Evolutionary conservation across 106 monocot genomes (phyloP), one percentile per base, ranked within the genome.

Genomic region (Acorus gramineus): DNA sequence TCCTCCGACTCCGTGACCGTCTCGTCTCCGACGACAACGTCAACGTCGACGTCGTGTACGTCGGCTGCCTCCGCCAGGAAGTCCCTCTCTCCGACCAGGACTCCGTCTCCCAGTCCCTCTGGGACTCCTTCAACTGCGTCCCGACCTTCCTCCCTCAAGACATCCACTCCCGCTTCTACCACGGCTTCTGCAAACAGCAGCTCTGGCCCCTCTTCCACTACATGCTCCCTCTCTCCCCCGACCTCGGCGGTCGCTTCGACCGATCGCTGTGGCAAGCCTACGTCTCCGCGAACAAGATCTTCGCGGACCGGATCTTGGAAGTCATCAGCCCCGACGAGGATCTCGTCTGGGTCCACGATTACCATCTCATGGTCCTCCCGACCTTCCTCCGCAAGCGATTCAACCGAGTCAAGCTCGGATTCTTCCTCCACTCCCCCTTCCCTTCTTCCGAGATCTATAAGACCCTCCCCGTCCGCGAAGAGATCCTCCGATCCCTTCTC

Each of bases 151-250:
- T 87, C n/a, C 73, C 83, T 0, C 11, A 65, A 3, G 87, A 87
- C 11, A 74, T 87, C 13, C 56, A 55, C 1, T 54, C 80, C 2
- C 67, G 74, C 7, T 87, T 84, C 63, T 87, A 87, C 61, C 80
- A 78, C 4, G 87, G 87, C 7, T 87, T 87, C 69, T 87, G 87
- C 61, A 87, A 87, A 70, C 83, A 84, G 66, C 83, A 87, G 55
- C 76, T 87, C 4, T 87, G 87, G 87, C 87, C 87, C 5, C 69
- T 87, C 51, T 87, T 87, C 69, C 87, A 88, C 57, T 88, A 84
- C 73, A 84, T 88, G 77, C 84, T 87, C 3, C 87, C 87, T 0
- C 84, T 87, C 5, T 87, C 87, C 1, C 80, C 83, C 0, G 80
- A 81, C 28, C 75, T 80, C 46, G 84, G 84, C 2, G 77, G 84